Base-by-base conservation (phyloP, 305 asterid species). In the Fraxinus albicans region DNA sequence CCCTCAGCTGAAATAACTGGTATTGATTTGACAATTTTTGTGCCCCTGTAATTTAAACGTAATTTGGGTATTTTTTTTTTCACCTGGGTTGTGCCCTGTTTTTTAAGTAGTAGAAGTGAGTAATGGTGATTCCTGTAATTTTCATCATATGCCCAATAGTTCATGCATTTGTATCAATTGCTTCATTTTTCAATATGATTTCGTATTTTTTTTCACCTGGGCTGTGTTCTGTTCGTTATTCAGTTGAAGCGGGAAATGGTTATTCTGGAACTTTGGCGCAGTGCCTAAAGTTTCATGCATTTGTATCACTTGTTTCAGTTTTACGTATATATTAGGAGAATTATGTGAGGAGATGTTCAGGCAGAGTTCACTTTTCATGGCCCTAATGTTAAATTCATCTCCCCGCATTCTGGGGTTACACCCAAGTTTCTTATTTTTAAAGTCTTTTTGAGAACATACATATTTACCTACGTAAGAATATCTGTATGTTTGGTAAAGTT, bases 1-100 rank as follows among this genome's bases (percentile, higher is more conserved):
- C 90, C 94, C 40, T 84, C 94, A 21, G 80, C 88, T 72, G 93
- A 92, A 84, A 90, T 88, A 85, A 92, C 97, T 83, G 94, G 98
- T 94, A 84, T 36, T 86, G 1, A 15, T 69, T 38, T 70, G 44
- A 40, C 77, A 73, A 73, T 12, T 13, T 9, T 77, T 23, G 15
- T 65, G 40, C 58, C 76, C 19, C 27, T 3, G 15, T 9, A 9
- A 4, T 60, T 65, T 67, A 17, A 21, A 73, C 69, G 69, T 44
- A 3, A 53, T 74, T 36, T 23, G 31, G 9, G 3, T 10, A 0
- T 42, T 10, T 12, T 25, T 17, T 50, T 34, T n/a, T 73, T 17
- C 47, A n/a, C 29, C 15, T 34, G 2, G 36, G 19, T 12, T 42
- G 25, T 63, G 76, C 38, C 19, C 40, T 23, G 17, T n/a, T 38